Base-by-base conservation (phyloP, 192 early-diverging fungal species). In the Coemansia sp. region DNA sequence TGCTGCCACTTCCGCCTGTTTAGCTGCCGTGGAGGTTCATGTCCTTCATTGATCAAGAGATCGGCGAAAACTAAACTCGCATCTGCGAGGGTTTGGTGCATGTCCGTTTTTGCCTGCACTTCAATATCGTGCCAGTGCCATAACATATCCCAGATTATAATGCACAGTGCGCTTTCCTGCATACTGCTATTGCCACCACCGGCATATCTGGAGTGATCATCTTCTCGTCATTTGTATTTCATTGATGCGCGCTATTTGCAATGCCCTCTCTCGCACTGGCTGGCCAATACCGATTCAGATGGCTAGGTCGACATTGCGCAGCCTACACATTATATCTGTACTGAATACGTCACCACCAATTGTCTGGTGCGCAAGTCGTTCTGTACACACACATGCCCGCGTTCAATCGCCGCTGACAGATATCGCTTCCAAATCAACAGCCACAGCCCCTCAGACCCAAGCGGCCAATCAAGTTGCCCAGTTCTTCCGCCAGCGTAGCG, bases 401-500 rank as follows among this genome's bases (percentile, higher is more conserved):
- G 12, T 14, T 3, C 28, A 2, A 6, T 6, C 28, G 28, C 38
- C 38, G 3, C 12, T 14, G 14, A 44, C 12, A 16, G 38, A 16
- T 16, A 14, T 9, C 38, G 4, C 38, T 44, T 9, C 38, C 14
- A 44, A 16, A 16, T 14, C 38, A 2, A 3, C 38, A 44, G n/a
- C 19, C 27, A 32, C 30, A 34, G 31, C 34, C 34, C 4, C 32
- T 7, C 56, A 58, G 32, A 22, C 12, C 27, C 56, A 30, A 7
- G 21, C 32, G 14, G 52, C 6, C 12, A 59, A 38, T 19, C 56
- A 55, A 0, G 67, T 53, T 18, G 56, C 47, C 28, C 18, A 16
- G 9, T 76, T 59, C 19, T 81, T 81, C 31, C 55, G 60, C 49
- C 62, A 72, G 55, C 78, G 74, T 12, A 60, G 66, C 41, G 78